A percentile compares a stretch with the other conserved stretches of the same genome.
phyloP scores from a whole-genome alignment of 2,329 filamentous ascomycete species.

The Beauveria bassiana region DNA sequence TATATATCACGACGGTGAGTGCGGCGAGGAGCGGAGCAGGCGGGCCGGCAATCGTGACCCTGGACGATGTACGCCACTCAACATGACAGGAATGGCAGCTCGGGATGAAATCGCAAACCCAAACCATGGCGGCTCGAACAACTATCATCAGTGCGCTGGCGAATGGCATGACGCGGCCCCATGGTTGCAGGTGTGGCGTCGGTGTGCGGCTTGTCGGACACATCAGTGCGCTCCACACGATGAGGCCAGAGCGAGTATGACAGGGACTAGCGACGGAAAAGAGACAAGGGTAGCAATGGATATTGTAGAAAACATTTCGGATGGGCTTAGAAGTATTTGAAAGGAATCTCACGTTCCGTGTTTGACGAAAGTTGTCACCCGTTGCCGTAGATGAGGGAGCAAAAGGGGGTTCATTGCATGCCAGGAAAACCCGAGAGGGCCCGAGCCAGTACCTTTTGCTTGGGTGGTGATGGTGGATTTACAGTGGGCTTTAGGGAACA shows the following conservation, averaged over 20 bases:
- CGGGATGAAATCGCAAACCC: not conserved
- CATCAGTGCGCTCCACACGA: too few species aligned
- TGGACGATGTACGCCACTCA: not conserved
- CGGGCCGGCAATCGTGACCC: too few species aligned
- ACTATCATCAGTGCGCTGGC: not conserved
- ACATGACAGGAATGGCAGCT: not conserved
- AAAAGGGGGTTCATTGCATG: not conserved
- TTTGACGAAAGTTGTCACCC: not conserved
- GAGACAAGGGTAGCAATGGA: too few species aligned
- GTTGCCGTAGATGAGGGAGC: not conserved
- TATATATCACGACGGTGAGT: too few species aligned
- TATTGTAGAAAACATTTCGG: too few species aligned
- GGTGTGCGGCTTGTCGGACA: not conserved
- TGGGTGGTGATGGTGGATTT: not conserved
- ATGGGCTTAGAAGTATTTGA: too few species aligned
- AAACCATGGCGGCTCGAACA: not conserved
- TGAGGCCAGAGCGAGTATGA: not conserved
- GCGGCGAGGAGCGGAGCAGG: too few species aligned
- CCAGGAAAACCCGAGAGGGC: not conserved
- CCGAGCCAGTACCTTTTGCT: not conserved
- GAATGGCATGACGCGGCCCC: conserved; percentile 1
- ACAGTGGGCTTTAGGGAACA: not conserved
- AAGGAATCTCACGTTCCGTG: not conserved
- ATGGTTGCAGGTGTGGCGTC: not conserved
- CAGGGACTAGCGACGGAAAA: not conserved